Conservation (phyloP, 2,329 filamentous ascomycete genomes). For the Coniella lustricola region DNA sequence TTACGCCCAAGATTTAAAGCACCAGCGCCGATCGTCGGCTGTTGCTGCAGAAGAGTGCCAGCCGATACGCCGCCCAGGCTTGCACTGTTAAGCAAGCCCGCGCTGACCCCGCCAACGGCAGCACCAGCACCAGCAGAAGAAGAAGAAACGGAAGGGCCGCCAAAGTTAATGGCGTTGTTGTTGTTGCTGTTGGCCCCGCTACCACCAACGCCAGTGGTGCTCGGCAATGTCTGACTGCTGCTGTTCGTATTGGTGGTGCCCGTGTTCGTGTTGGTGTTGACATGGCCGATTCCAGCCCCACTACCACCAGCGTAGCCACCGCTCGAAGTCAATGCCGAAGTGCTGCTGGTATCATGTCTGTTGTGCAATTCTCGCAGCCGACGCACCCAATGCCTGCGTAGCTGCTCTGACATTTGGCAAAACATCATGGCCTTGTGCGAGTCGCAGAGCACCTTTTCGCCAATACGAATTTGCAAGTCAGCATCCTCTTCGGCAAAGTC, state of each 20-base stretch:
- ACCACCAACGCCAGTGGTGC: constrained; percentile 1
- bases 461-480: constrained; percentile 53
- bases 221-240: not conserved
- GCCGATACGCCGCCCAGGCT: not conserved
- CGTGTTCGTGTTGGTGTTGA: not conserved
- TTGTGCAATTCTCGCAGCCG: constrained; percentile 41
- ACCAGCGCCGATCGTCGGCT: not conserved
- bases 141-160: too few relatives aligned
- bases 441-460: constrained; percentile 51
- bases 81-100: too few relatives aligned
- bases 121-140: too few relatives aligned
- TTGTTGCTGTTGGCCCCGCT: constrained; percentile 14
- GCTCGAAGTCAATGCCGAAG: not conserved
- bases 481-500: constrained; percentile 51
- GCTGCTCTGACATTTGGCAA: constrained; percentile 49
- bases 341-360: constrained; percentile 17
- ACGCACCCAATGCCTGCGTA: constrained; percentile 51
- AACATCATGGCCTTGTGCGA: constrained; percentile 56
- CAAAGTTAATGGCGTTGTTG: too few relatives aligned
- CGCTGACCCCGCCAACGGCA: too few relatives aligned
- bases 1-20: not conserved
- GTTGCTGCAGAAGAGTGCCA: not conserved
- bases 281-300: constrained; percentile 8
- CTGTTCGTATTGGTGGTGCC: constrained; percentile 7
- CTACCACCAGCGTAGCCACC: not conserved